A percentile compares a stretch with the other conserved stretches of the same genome.
Evolutionary conservation across 148 eudicot genomes (phyloP).

Genomic region (Camellia lanceoleosa): DNA sequence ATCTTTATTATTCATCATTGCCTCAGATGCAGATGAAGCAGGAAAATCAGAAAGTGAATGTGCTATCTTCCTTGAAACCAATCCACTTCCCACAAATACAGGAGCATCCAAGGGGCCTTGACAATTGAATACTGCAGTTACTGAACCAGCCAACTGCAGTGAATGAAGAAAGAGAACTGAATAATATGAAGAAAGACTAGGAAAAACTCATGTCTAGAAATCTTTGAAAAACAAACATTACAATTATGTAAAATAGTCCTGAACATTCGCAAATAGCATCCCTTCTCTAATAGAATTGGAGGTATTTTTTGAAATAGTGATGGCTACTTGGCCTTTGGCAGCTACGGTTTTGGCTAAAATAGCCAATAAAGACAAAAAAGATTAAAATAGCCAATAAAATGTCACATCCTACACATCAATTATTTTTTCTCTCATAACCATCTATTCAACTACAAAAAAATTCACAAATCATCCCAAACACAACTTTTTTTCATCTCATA

Average conservation of each 20-base stretch:
- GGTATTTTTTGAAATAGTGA: background rate
- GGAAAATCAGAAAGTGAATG: slow-evolving; percentile 49
- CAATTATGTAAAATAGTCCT: background rate
- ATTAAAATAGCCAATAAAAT: too few species aligned
- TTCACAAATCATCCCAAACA: too few species aligned
- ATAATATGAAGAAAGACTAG: background rate
- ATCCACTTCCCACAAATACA: slow-evolving; percentile 95
- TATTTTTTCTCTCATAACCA: too few species aligned
- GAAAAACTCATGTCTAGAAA: background rate
- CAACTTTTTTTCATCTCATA: too few species aligned
- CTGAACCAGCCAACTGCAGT: slow-evolving; percentile 84
- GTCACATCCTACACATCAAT: too few species aligned
- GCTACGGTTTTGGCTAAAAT: too few species aligned
- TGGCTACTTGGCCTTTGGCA: background rate
- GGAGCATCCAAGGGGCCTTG: slow-evolving; percentile 99
- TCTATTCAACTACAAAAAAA: too few species aligned
- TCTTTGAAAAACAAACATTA: background rate
- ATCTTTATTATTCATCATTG: slow-evolving; percentile 80
- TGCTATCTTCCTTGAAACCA: slow-evolving; percentile 82
- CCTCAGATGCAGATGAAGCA: slow-evolving; percentile 76
- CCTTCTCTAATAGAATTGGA: background rate
- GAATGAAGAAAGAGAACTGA: slow-evolving; percentile 17
- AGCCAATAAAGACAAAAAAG: too few species aligned
- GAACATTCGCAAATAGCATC: slow-evolving; percentile 15
- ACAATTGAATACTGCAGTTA: slow-evolving; percentile 93